phyloP scores from a whole-genome alignment of 257 asterid genomes.

The Marsdenia floribunda region DNA sequence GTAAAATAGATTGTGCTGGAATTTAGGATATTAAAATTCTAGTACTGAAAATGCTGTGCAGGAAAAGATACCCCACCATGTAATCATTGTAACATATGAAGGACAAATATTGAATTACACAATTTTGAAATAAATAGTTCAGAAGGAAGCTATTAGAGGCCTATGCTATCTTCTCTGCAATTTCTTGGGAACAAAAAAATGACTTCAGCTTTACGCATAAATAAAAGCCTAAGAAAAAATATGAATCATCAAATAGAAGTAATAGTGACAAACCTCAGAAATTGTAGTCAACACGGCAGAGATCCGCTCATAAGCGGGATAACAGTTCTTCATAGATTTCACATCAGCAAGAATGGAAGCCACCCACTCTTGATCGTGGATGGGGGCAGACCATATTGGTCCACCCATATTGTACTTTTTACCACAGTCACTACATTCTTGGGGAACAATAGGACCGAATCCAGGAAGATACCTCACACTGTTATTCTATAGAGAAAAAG shows the following conservation, averaged over 20 bases:
- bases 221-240: not conserved
- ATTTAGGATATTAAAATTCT: not conserved
- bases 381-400: slow-evolving; percentile 98
- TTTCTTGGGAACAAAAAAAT: no score
- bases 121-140: not conserved
- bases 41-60: not conserved
- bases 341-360: slow-evolving; percentile 67
- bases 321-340: slow-evolving; percentile 52
- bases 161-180: not conserved
- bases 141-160: not conserved
- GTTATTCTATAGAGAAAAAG: slow-evolving; percentile 41
- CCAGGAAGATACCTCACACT: slow-evolving; percentile 88
- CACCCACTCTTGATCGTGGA: slow-evolving; percentile 95
- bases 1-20: not conserved
- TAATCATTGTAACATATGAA: not conserved
- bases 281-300: slow-evolving; percentile 85
- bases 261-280: slow-evolving; percentile 63
- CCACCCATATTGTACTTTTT: slow-evolving; percentile 98
- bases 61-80: not conserved
- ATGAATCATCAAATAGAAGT: not conserved
- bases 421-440: slow-evolving; percentile 91
- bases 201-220: not conserved
- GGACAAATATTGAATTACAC: not conserved
- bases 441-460: slow-evolving; percentile 83
- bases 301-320: slow-evolving; percentile 82